phyloP scores from a whole-genome alignment of 2,329 filamentous ascomycete species.

The Nothopassalora personata region DNA sequence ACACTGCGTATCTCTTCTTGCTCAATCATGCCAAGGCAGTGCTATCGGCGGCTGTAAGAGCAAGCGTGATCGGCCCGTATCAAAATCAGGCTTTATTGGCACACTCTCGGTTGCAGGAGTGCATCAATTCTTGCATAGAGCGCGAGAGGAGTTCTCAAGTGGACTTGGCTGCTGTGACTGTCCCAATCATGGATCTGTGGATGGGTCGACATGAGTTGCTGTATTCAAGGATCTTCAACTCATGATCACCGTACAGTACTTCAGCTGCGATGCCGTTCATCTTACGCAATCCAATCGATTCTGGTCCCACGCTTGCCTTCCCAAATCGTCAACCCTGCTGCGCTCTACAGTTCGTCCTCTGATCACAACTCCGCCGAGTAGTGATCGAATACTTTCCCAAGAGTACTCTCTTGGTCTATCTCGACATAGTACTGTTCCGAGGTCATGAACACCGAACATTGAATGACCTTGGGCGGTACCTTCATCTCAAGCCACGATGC shows the following conservation, averaged over 20 bases:
- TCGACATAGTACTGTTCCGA: too few species aligned
- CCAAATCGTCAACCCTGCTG: too few species aligned
- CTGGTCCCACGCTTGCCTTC: too few species aligned
- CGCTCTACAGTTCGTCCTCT: too few species aligned
- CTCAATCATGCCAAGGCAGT: slow-evolving; percentile 72
- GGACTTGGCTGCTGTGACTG: slow-evolving; percentile 66
- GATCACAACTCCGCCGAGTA: too few species aligned
- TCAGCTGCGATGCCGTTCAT: too few species aligned
- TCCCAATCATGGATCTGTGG: slow-evolving; percentile 77
- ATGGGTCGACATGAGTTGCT: slow-evolving; percentile 75
- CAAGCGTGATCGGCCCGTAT: slow-evolving; percentile 74
- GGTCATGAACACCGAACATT: too few species aligned
- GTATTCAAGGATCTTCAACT: slow-evolving; percentile 84
- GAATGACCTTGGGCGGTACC: too few species aligned
- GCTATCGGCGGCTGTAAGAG: slow-evolving; percentile 69
- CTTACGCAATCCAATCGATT: too few species aligned
- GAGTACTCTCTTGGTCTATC: too few species aligned
- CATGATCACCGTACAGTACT: slow-evolving; percentile 40
- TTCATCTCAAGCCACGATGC: too few species aligned
- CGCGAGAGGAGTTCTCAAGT: slow-evolving; percentile 40
- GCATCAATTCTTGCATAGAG: slow-evolving; percentile 55
- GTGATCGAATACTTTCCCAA: too few species aligned
- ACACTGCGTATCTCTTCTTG: slow-evolving; percentile 70
- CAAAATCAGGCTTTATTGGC: slow-evolving; percentile 71
- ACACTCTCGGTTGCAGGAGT: slow-evolving; percentile 50